Evolutionary conservation across 805 yeast genomes (phyloP).

Genomic region (Candida ulmi): DNA sequence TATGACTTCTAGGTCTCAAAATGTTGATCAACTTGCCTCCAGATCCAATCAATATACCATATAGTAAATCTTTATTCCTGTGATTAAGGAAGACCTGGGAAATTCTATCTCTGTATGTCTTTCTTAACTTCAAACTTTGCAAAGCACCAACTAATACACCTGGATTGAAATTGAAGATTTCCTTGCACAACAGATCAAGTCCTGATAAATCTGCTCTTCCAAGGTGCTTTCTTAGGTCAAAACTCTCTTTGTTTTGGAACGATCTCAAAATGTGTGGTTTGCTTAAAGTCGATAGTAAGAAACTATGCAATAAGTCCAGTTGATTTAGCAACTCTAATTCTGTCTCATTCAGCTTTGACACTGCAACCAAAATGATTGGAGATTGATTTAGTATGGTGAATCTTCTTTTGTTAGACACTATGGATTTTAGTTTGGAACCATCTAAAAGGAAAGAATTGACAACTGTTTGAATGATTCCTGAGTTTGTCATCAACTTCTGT

Average conservation of each 20-base stretch:
- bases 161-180: constrained; percentile 49
- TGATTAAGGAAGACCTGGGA: constrained; percentile 47
- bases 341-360: constrained; percentile 51
- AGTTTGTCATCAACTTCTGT: constrained; percentile 58
- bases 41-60: constrained; percentile 66
- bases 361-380: constrained; percentile 73
- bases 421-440: constrained; percentile 35
- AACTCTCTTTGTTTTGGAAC: constrained; percentile 67
- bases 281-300: constrained; percentile 77
- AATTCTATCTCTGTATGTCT: constrained; percentile 51
- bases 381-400: constrained; percentile 56
- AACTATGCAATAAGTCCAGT: constrained; percentile 67
- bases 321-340: constrained; percentile 52
- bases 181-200: constrained; percentile 55
- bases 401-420: constrained; percentile 44
- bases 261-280: constrained; percentile 67
- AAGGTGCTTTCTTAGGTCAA: constrained; percentile 71
- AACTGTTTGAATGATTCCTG: constrained; percentile 78
- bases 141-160: constrained; percentile 60
- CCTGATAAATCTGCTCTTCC: constrained; percentile 72
- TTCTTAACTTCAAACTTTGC: constrained; percentile 55
- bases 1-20: constrained; percentile 72
- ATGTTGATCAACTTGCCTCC: constrained; percentile 62
- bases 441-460: constrained; percentile 58
- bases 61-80: constrained; percentile 53